Evolutionary conservation across 1,284 basidiomycete genomes (phyloP).

Genomic region (Ustilago xerochloae): DNA sequence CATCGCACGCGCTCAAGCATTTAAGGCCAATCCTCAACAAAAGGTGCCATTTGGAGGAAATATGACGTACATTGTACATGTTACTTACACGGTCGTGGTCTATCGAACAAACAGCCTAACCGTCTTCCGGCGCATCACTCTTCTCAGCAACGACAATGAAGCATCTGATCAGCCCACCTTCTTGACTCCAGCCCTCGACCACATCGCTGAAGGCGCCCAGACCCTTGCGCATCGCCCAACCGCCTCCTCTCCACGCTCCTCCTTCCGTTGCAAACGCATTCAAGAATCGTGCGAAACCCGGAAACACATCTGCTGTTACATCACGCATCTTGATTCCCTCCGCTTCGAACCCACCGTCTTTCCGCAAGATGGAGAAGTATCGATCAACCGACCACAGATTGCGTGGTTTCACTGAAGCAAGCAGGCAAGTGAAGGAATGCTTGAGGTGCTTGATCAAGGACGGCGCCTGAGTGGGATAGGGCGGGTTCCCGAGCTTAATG

Average conservation of each 20-base stretch:
- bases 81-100: no score
- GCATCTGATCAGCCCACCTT: conserved; percentile 55
- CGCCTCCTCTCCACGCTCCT: conserved; percentile 53
- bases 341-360: conserved; percentile 27
- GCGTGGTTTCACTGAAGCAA: conserved; percentile 34
- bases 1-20: no score
- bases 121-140: background rate
- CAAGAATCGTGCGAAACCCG: conserved; percentile 60
- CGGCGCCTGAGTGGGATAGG: conserved; percentile 32
- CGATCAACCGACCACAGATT: conserved; percentile 49
- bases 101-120: background rate
- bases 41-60: no score
- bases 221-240: conserved; percentile 21
- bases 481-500: conserved; percentile 11
- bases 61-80: no score
- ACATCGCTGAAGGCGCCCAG: conserved; percentile 54
- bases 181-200: conserved; percentile 55
- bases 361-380: conserved; percentile 39
- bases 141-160: conserved; percentile 53
- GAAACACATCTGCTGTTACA: conserved; percentile 57
- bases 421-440: conserved; percentile 37
- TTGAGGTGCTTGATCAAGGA: conserved; percentile 12
- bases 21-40: no score
- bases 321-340: conserved; percentile 48
- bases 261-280: conserved; percentile 42